A percentile compares a stretch with the other conserved stretches of the same genome.
These are phyloP conservation scores for Lactarius evosmus DNA, from an alignment of 768 basidiomycete species.

Conservation along the genomic window DNA sequence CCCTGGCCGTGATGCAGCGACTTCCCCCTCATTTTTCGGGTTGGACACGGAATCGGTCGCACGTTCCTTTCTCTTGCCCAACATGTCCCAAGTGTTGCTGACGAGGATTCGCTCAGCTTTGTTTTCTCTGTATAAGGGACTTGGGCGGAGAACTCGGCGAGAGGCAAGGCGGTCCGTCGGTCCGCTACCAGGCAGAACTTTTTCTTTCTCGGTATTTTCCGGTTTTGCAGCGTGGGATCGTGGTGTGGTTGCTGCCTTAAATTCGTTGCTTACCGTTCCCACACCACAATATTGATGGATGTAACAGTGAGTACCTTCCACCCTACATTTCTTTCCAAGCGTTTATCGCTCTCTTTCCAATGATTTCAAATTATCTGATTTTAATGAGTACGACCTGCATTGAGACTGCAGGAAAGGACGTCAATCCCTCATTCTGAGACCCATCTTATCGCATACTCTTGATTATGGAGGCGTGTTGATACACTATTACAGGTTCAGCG, in stretches of 20 bases:
- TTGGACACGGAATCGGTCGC: background rate
- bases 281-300: no score
- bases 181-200: background rate
- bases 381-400: constrained; percentile 36
- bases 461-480: background rate
- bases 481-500: constrained; percentile 2
- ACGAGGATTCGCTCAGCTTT: background rate
- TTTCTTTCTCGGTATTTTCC: background rate
- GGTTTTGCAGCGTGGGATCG: no score
- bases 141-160: background rate
- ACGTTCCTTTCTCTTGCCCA: constrained; percentile 3
- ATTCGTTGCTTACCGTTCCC: no score
- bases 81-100: background rate
- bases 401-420: constrained; percentile 28
- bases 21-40: background rate
- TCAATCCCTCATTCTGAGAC: constrained; percentile 22
- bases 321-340: background rate
- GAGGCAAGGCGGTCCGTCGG: background rate
- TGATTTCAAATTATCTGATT: constrained; percentile 35
- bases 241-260: no score
- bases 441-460: background rate
- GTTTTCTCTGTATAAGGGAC: background rate
- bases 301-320: constrained; percentile 13
- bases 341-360: constrained; percentile 12
- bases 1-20: background rate